Percentiles rank a stretch among this genome's conserved stretches.
These are phyloP conservation scores for Mallotus repandus DNA, from an alignment of 441 rosid genomes.

Conservation along the genomic window DNA sequence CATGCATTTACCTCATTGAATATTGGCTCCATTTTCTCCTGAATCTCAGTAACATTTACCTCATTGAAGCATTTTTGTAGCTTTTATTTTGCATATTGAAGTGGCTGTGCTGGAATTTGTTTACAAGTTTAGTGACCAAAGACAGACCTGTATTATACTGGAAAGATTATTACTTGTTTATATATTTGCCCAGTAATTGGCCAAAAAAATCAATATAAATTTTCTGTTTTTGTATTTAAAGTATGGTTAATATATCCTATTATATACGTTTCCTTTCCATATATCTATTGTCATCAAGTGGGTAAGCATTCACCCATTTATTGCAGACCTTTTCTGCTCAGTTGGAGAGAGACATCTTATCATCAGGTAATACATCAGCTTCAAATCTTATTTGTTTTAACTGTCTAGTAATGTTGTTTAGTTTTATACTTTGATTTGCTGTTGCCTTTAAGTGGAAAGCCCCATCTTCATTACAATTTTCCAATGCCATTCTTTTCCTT, in stretches of 20 bases:
- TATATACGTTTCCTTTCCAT: not conserved
- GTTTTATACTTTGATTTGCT: slow-evolving; percentile 13
- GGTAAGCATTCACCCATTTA: slow-evolving; percentile 20
- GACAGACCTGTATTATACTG: not conserved
- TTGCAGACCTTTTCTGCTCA: slow-evolving; percentile 97
- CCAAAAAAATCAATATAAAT: not conserved
- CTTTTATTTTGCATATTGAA: not conserved
- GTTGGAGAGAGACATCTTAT: slow-evolving; percentile 88
- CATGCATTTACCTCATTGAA: not conserved
- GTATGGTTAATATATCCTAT: not conserved
- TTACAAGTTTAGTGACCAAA: not conserved
- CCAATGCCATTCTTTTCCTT: too few relatives aligned
- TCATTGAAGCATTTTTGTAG: not conserved
- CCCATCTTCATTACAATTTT: not conserved
- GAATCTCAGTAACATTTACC: not conserved
- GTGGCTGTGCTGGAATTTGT: slow-evolving; percentile 5
- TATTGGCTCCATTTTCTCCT: not conserved
- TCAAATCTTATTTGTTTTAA: not conserved
- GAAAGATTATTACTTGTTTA: not conserved
- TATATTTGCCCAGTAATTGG: not conserved
- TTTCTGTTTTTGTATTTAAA: not conserved
- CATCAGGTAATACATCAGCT: slow-evolving; percentile 55
- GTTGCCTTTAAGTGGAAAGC: slow-evolving; percentile 11
- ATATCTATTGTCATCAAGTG: slow-evolving; percentile 21
- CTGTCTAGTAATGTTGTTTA: slow-evolving; percentile 3